Evolutionary conservation across 2,329 filamentous ascomycete genomes (phyloP).

Genomic region (Alternaria incomplexa): DNA sequence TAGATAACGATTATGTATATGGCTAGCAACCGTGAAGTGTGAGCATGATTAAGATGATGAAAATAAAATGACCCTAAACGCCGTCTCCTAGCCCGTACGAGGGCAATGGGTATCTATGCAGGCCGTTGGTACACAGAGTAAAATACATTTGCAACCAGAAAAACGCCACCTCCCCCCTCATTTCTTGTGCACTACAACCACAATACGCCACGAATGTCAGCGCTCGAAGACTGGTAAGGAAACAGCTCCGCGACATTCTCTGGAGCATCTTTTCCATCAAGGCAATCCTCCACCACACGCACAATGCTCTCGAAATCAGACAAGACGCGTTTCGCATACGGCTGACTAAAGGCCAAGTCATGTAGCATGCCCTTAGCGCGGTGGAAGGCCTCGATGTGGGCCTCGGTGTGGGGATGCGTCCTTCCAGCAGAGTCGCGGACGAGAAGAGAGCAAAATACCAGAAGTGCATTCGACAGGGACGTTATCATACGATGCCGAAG

Average conservation of each 20-base stretch:
- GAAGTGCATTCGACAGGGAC: slow-evolving; percentile 25
- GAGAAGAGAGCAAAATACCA: slow-evolving; percentile 27
- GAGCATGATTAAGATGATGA: neutral
- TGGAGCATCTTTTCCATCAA: slow-evolving; percentile 10
- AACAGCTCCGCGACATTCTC: slow-evolving; percentile 24
- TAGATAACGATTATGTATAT: fast-evolving
- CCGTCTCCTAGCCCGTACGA: neutral
- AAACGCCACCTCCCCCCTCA: neutral
- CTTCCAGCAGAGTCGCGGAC: slow-evolving; percentile 13
- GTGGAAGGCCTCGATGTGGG: slow-evolving; percentile 20
- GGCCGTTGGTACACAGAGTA: neutral
- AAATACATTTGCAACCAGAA: neutral
- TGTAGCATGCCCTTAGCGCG: slow-evolving; percentile 19
- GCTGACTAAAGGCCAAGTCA: slow-evolving; percentile 16
- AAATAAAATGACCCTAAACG: neutral
- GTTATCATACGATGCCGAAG: slow-evolving; percentile 25
- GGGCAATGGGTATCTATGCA: neutral
- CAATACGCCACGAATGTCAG: slow-evolving; percentile 2
- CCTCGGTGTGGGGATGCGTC: slow-evolving; percentile 6
- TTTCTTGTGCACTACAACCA: neutral
- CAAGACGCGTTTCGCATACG: slow-evolving; percentile 28
- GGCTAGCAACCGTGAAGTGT: neutral
- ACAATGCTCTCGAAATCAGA: slow-evolving; percentile 27
- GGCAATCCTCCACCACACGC: slow-evolving; percentile 7
- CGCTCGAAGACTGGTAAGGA: slow-evolving; percentile 31